Percentiles rank a stretch among this genome's conserved stretches.
These are phyloP conservation scores for Starmera pachycereana DNA, from an alignment of 805 yeast species.

Conservation along the genomic window DNA sequence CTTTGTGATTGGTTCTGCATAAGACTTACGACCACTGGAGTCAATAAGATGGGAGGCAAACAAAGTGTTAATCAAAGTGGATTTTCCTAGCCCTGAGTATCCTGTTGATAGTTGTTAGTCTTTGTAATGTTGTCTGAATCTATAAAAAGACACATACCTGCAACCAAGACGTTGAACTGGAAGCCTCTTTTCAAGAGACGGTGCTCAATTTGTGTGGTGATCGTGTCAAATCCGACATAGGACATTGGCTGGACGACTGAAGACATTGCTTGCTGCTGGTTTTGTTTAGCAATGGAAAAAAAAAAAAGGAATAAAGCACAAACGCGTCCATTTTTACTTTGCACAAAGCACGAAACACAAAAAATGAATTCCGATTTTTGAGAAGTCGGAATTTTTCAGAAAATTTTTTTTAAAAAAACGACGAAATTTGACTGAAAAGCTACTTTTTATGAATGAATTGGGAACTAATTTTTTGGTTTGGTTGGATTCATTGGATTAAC, in stretches of 20 bases:
- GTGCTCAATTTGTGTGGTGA: constrained; percentile 90
- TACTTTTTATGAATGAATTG: too few species aligned
- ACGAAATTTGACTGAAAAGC: too few species aligned
- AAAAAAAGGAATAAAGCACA: too few species aligned
- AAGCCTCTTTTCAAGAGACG: constrained; percentile 87
- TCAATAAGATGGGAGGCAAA: constrained; percentile 74
- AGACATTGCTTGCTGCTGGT: too few species aligned
- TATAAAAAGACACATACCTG: constrained; percentile 34
- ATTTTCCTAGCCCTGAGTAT: constrained; percentile 87
- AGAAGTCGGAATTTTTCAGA: too few species aligned
- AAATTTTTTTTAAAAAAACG: too few species aligned
- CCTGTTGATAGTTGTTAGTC: constrained; percentile 3
- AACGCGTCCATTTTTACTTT: too few species aligned
- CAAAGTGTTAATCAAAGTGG: constrained; percentile 83
- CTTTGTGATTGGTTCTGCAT: constrained; percentile 66
- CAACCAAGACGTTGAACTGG: constrained; percentile 89
- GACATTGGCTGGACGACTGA: constrained; percentile 40
- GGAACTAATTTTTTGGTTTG: too few species aligned
- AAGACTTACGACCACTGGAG: constrained; percentile 59
- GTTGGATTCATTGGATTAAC: too few species aligned
- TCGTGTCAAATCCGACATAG: constrained; percentile 95
- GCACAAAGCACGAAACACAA: too few species aligned
- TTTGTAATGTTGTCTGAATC: not conserved
- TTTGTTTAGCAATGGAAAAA: too few species aligned
- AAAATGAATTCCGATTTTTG: too few species aligned